Evolutionary conservation across 2,329 filamentous ascomycete genomes (phyloP), one percentile per base, ranked within the genome.

Genomic region (Fusarium sacchari): DNA sequence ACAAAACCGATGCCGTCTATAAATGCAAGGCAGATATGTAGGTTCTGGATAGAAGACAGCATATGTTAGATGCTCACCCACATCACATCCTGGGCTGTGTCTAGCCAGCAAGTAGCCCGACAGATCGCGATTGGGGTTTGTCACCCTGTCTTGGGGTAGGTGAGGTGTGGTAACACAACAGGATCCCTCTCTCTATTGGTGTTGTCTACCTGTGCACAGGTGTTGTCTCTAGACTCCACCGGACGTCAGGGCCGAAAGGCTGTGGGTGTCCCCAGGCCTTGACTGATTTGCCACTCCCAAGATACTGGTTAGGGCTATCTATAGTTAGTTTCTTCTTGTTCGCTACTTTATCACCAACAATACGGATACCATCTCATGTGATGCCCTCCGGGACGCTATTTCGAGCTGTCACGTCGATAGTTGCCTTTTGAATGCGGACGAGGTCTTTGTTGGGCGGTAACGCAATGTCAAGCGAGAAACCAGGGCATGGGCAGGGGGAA

Each of bases 221-320:
- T 69, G 26, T 69, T 44, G 24, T 28, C 50, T 55, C 50, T 28
- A 40, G 34, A 55, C 24, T 37, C 43, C 70, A 52, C 22, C 65
- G 56, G 55, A 50, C 58, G 63, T 70, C 32, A 46, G 60, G 64
- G 52, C 66, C 69, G 59, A 64, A 49, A 74, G 62, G 60, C 50
- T 52, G 59, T 56, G 40, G 30, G 40, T 46, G 61, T 55, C 59
- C 46, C 61, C 32, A 37, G 20, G 50, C 34, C 34, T 52, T 39
- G 49, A 58, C 26, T 57, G 39, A 74, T 67, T 71, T 60, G 46
- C 60, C 55, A 65, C 62, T 78, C 73, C 76, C 75, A 70, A 75
- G 71, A 70, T 75, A 69, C 66, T 75, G 76, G 76, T 77, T 77
- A 72, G 53, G 18, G 65, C 63, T 60, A 49, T 63, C 69, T 49